Conservation (phyloP, 805 yeast species). For the Groenewaldozyma tartarivorans region DNA sequence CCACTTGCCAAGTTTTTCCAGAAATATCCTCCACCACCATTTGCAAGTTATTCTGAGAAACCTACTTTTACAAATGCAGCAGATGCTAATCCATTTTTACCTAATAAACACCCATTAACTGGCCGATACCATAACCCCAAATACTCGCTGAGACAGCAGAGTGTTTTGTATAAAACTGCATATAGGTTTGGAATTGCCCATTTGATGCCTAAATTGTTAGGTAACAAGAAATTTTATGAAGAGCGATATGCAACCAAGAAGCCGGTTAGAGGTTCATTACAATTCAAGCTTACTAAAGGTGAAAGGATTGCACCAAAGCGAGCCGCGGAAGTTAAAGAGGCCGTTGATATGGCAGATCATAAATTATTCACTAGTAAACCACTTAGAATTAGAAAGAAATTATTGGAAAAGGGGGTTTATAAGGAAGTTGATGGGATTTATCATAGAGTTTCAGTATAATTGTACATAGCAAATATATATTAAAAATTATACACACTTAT, state of each 20-base stretch:
- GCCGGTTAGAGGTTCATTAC: slow-evolving; percentile 65
- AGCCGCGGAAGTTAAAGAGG: slow-evolving; percentile 52
- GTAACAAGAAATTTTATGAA: slow-evolving; percentile 59
- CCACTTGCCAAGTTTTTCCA: slow-evolving; percentile 65
- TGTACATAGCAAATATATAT: neutral
- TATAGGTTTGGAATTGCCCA: slow-evolving; percentile 70
- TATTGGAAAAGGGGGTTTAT: neutral
- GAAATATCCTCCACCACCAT: slow-evolving; percentile 80
- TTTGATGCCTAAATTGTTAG: slow-evolving; percentile 57
- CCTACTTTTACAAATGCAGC: slow-evolving; percentile 60
- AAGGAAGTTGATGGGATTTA: neutral
- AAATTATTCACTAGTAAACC: slow-evolving; percentile 21
- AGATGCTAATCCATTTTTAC: slow-evolving; percentile 76
- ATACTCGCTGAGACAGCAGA: slow-evolving; percentile 71
- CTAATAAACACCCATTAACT: slow-evolving; percentile 77
- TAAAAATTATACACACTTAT: too few relatives aligned
- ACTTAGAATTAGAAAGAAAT: neutral
- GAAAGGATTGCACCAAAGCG: slow-evolving; percentile 54
- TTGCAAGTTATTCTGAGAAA: slow-evolving; percentile 49
- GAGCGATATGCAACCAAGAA: slow-evolving; percentile 65
- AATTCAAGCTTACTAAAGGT: slow-evolving; percentile 74
- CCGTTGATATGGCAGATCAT: slow-evolving; percentile 51
- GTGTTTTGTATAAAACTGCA: slow-evolving; percentile 77
- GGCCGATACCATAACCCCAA: slow-evolving; percentile 68
- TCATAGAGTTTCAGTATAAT: neutral